Evolutionary conservation across 73 alveolate genomes (phyloP), one percentile per base, ranked within the genome.

Genomic region (Tetrahymena borealis): DNA sequence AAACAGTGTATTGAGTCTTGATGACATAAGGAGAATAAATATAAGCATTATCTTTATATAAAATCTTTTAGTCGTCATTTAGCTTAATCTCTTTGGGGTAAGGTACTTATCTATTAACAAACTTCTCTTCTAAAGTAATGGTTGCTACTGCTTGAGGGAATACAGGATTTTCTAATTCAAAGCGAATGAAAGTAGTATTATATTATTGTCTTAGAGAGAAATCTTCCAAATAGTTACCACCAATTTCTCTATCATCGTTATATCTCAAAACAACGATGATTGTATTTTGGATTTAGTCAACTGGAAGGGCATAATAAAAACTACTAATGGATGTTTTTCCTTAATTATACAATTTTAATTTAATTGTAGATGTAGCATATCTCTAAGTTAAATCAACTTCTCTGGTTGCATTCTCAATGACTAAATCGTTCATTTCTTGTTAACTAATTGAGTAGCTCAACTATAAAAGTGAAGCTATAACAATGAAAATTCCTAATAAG

Each of bases 1-100:
- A 94, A 40, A 77, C 40, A n/a, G 95, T 78, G 39, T 77, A 90
- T 92, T 96, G 60, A n/a, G 97, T 77, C 32, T 94, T 91, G 3
- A 97, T 96, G n/a, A 90, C 91, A 79, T 98, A 98, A 38, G 96
- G 97, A 28, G 99, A 93, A 38, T 94, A 94, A 78, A 96, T 92
- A 94, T 97, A 96, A 90, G 95, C 95, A 40, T 96, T 92, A 93
- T 98, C 99, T 33, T 78, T 79, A 91, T 96, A 97, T 77, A 92
- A 41, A 90, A 97, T 94, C 33, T 93, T 90, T 90, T 97, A 99
- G 39, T 94, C 98, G 35, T 98, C 99, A 78, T 97, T 94, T 8
- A 98, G 94, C 41, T 92, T 95, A 39, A 98, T 97, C 92, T 95
- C 93, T 39, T 95, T 95, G 32, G 99, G 99, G 92, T 94, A 90